Evolutionary conservation across 257 asterid species (phyloP).

Genomic region (Hygrophila difformis): DNA sequence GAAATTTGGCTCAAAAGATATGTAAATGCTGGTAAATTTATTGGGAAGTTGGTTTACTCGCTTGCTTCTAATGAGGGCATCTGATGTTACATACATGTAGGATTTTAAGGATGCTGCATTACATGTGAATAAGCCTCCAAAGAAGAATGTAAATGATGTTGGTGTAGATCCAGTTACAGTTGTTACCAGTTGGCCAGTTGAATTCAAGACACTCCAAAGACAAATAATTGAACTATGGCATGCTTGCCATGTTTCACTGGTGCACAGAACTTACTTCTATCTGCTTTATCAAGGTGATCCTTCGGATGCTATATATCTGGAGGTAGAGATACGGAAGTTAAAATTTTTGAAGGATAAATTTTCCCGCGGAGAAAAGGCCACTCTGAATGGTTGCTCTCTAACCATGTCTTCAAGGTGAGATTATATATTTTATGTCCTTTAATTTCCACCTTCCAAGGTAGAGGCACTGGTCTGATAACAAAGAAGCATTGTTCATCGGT

Average conservation of each 20-base stretch:
- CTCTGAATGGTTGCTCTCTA: slow-evolving; percentile 42
- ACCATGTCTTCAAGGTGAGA: slow-evolving; percentile 69
- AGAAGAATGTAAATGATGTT: slow-evolving; percentile 49
- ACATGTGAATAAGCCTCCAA: slow-evolving; percentile 19
- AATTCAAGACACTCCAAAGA: slow-evolving; percentile 66
- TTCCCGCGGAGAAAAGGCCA: slow-evolving; percentile 51
- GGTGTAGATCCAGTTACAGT: slow-evolving; percentile 54
- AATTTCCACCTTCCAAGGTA: too few species aligned
- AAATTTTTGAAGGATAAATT: slow-evolving; percentile 54
- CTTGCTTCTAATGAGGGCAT: not conserved
- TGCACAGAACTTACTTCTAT: slow-evolving; percentile 79
- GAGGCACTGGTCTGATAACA: not conserved
- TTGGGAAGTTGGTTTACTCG: not conserved
- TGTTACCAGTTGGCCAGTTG: slow-evolving; percentile 65
- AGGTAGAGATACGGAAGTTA: slow-evolving; percentile 79
- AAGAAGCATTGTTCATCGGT: not conserved
- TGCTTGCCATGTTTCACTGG: slow-evolving; percentile 64
- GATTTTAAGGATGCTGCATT: slow-evolving; percentile 19
- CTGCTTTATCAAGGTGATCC: slow-evolving; percentile 82
- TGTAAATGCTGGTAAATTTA: not conserved
- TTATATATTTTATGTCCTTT: not conserved
- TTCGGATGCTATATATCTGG: slow-evolving; percentile 74
- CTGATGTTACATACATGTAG: slow-evolving; percentile 23
- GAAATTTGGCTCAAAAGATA: not conserved
- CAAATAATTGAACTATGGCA: slow-evolving; percentile 81